Percentiles rank a stretch among this genome's conserved stretches.
Evolutionary conservation across 2,329 filamentous ascomycete species (phyloP).

Genomic region (Corniculantispora saksenae): DNA sequence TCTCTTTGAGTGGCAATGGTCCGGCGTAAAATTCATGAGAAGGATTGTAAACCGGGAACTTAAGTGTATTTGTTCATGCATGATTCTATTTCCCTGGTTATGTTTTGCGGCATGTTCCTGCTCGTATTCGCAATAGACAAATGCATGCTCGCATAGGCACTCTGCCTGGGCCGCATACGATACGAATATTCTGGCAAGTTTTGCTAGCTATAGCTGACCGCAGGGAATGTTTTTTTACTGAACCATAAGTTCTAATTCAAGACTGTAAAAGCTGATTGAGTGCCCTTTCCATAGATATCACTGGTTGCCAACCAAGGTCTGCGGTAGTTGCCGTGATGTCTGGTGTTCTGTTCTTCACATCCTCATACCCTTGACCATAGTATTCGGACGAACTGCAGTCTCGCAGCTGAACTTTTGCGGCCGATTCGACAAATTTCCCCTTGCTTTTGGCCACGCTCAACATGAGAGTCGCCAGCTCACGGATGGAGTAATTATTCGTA

Average conservation of each 20-base stretch:
- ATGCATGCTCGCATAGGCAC: too few relatives aligned
- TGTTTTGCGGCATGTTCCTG: too few relatives aligned
- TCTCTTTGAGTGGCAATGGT: too few relatives aligned
- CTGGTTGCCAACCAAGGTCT: background rate
- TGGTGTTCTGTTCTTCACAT: background rate
- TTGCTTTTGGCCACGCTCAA: background rate
- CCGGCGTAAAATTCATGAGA: too few relatives aligned
- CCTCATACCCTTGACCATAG: background rate
- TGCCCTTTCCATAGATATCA: background rate
- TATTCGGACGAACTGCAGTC: background rate
- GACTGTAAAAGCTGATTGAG: background rate
- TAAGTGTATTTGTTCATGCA: too few relatives aligned
- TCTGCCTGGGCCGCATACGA: too few relatives aligned
- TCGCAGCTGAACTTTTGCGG: background rate
- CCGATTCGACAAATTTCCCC: background rate
- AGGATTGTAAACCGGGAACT: too few relatives aligned
- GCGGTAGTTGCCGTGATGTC: background rate
- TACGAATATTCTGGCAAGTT: too few relatives aligned
- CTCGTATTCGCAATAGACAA: too few relatives aligned
- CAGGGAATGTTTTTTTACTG: too few relatives aligned
- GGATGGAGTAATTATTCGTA: background rate
- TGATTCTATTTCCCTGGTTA: too few relatives aligned
- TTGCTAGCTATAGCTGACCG: too few relatives aligned
- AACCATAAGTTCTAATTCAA: background rate
- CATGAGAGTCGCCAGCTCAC: slow-evolving; percentile 1